Evolutionary conservation across 2,329 filamentous ascomycete genomes (phyloP).

Genomic region (Geosmithia flava): DNA sequence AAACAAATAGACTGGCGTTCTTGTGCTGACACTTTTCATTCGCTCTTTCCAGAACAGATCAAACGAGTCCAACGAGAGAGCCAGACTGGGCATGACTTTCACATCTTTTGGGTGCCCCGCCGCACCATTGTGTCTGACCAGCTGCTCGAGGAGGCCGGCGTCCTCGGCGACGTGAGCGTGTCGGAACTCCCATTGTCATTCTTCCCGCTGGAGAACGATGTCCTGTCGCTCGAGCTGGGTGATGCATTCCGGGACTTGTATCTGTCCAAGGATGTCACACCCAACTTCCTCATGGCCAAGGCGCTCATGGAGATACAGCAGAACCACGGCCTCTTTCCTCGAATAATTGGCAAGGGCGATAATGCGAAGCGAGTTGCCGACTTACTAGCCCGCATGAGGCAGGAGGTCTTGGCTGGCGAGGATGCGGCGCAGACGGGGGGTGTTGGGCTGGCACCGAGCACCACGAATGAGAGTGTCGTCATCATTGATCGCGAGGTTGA

Average conservation of each 20-base stretch:
- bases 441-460: constrained; percentile 70
- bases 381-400: constrained; percentile 78
- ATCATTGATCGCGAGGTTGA: constrained; percentile 94
- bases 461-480: constrained; percentile 78
- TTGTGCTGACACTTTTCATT: constrained; percentile 5
- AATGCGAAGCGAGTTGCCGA: constrained; percentile 84
- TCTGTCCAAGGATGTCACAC: constrained; percentile 78
- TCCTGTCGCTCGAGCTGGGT: constrained; percentile 82
- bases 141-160: constrained; percentile 82
- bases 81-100: constrained; percentile 88
- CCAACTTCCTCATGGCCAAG: constrained; percentile 78
- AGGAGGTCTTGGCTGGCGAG: constrained; percentile 74
- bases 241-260: constrained; percentile 82
- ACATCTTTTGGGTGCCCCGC: constrained; percentile 90
- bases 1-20: neutral
- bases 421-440: constrained; percentile 49
- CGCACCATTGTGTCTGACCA: constrained; percentile 86
- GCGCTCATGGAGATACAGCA: constrained; percentile 92
- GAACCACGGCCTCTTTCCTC: constrained; percentile 83
- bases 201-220: constrained; percentile 80
- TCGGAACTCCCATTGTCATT: constrained; percentile 81
- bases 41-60: constrained; percentile 59
- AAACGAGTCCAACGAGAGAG: constrained; percentile 80
- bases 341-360: constrained; percentile 91
- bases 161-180: constrained; percentile 85